phyloP scores from a whole-genome alignment of 1,284 basidiomycete genomes.

The Trametes polyzona region DNA sequence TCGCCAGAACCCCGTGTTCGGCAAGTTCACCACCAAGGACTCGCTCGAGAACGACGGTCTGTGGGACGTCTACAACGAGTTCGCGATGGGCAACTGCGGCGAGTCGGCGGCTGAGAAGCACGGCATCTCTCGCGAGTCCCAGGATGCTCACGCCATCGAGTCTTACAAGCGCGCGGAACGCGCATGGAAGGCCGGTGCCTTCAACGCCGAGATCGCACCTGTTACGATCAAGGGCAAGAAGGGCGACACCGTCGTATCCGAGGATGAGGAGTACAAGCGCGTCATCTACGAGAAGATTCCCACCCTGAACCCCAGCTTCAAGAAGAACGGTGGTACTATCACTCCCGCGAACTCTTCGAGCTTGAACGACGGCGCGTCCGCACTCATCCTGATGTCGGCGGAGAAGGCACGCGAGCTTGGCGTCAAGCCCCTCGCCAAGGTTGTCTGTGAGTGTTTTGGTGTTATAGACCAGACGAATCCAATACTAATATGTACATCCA shows the following conservation, averaged over 20 bases:
- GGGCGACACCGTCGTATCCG: conserved; percentile 86
- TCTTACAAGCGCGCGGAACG: conserved; percentile 93
- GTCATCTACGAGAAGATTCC: conserved; percentile 93
- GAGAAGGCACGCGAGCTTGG: conserved; percentile 89
- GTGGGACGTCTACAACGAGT: conserved; percentile 95
- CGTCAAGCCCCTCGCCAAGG: conserved; percentile 87
- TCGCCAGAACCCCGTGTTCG: conserved; percentile 86
- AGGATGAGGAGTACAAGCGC: conserved; percentile 99
- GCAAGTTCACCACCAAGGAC: conserved; percentile 88
- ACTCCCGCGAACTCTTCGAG: conserved; percentile 97
- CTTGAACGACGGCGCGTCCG: conserved; percentile 97
- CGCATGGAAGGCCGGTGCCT: conserved; percentile 88
- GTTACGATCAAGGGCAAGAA: conserved; percentile 96
- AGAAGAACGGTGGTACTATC: conserved; percentile 87
- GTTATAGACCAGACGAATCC: conserved; percentile 8
- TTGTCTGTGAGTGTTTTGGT: conserved; percentile 70
- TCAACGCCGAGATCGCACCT: conserved; percentile 89
- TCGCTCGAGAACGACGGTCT: conserved; percentile 94
- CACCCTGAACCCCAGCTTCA: conserved; percentile 86
- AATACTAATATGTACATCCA: conserved; percentile 40
- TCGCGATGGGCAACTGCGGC: conserved; percentile 96
- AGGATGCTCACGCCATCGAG: conserved; percentile 91
- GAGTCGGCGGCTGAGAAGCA: conserved; percentile 88
- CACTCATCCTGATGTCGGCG: conserved; percentile 91
- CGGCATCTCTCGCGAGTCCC: conserved; percentile 82